Percentiles rank a stretch among this genome's conserved stretches.
phyloP scores from a whole-genome alignment of 208 protist species.

The Acanthamoeba lenticulata region DNA sequence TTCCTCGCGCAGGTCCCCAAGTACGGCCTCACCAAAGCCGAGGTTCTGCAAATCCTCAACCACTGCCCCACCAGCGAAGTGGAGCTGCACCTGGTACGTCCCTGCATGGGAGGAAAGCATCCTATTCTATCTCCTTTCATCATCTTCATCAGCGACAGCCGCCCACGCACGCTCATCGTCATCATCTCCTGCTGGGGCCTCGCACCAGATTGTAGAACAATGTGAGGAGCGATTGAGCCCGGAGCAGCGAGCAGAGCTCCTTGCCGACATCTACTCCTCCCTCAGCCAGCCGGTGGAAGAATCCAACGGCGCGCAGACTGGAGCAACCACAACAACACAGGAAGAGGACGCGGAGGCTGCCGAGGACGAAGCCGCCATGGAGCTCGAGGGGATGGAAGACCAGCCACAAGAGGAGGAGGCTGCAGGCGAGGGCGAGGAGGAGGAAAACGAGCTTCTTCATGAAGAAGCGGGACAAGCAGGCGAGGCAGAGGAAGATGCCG shows the following conservation, averaged over 20 bases:
- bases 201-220: conserved; percentile 22
- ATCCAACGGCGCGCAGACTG: not conserved
- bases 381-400: not conserved
- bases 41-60: conserved; percentile 22
- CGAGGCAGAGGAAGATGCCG: not conserved
- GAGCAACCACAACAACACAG: not conserved
- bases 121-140: not conserved
- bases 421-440: not conserved
- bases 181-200: no score
- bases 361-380: not conserved
- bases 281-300: not conserved
- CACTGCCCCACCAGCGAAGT: conserved; percentile 25
- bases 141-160: no score
- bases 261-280: not conserved
- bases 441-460: not conserved
- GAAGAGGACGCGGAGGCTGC: not conserved
- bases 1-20: not conserved
- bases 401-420: not conserved
- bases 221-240: not conserved
- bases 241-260: not conserved
- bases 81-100: conserved; percentile 36
- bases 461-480: not conserved
- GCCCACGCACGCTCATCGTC: no score
- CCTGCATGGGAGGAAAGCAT: not conserved
- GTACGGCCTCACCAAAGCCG: conserved; percentile 10